Evolutionary conservation across 768 basidiomycete species (phyloP), one percentile per base, ranked within the genome.

Genomic region (Sistotremastrum niveocremeum): DNA sequence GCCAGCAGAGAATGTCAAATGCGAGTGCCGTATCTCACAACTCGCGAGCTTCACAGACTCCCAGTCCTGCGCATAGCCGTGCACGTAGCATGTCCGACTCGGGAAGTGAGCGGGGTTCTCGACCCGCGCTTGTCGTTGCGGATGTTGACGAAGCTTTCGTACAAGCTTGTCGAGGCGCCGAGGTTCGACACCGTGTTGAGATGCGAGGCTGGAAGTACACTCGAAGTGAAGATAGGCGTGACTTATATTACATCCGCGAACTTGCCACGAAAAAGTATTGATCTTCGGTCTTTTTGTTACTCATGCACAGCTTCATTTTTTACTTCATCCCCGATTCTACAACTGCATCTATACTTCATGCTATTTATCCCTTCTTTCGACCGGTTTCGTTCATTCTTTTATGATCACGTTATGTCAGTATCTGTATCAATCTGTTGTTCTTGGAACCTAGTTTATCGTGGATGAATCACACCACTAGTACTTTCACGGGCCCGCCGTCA

Each of bases 221-320:
- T 35, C 44, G 41, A 4, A 39, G 44, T 39, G 56, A 51, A 32
- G 49, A 57, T 52, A 40, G 34, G 45, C 44, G 56, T 54, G 50
- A 76, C 55, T 68, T 90, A 34, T 83, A 76, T 61, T 86, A 89
- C 62, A 88, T 90, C 50, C 77, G 86, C 51, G 82, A 81, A 29
- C 73, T 90, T 47, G 86, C 86, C 10, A 87, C 83, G n/a, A 76
- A 84, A 60, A 80, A 78, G 60, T 87, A 88, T 62, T 84, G 57
- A 75, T 53, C 47, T 12, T 11, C 40, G 29, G 40, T 49, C 29
- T 31, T 12, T n/a, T 47, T 28, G 35, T 39, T 39, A 37, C 38
- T 37, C 39, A 46, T 42, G 31, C 44, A 11, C 42, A 35, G 41
- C 38, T 20, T 38, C 38, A 37, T 41, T 30, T 20, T 40, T 33